phyloP scores from a whole-genome alignment of 2,329 filamentous ascomycete genomes.

The Graphilbum fragrans region DNA sequence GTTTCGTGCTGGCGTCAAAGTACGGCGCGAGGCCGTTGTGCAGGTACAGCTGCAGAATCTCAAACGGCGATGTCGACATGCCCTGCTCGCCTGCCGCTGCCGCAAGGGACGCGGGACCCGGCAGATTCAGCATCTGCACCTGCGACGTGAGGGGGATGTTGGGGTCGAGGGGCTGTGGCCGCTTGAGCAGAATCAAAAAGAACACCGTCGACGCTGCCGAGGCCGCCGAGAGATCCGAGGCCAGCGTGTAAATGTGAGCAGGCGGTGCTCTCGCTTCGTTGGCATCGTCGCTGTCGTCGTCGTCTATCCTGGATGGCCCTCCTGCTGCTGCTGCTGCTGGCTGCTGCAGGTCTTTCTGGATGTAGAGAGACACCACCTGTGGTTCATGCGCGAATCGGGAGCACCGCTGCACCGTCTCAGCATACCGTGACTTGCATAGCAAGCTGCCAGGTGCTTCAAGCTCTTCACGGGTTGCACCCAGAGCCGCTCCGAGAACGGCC shows the following conservation, averaged over 20 bases:
- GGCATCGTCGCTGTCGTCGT: slow-evolving; percentile 20
- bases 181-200: slow-evolving; percentile 83
- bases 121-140: slow-evolving; percentile 86
- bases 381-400: slow-evolving; percentile 80
- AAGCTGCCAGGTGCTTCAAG: slow-evolving; percentile 73
- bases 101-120: slow-evolving; percentile 62
- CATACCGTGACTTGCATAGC: slow-evolving; percentile 57
- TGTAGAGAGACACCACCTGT: slow-evolving; percentile 76
- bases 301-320: slow-evolving; percentile 24
- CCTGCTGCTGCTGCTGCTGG: background rate
- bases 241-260: slow-evolving; percentile 63
- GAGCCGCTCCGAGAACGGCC: slow-evolving; percentile 57
- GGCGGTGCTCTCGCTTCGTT: background rate
- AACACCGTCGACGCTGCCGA: slow-evolving; percentile 64
- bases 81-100: slow-evolving; percentile 58
- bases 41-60: slow-evolving; percentile 83
- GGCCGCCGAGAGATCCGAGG: slow-evolving; percentile 69
- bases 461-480: slow-evolving; percentile 66
- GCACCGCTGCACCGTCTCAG: slow-evolving; percentile 78
- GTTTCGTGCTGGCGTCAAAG: slow-evolving; percentile 91
- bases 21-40: slow-evolving; percentile 89
- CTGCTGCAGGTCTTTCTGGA: slow-evolving; percentile 57
- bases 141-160: slow-evolving; percentile 72
- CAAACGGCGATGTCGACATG: slow-evolving; percentile 69
- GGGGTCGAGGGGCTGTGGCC: slow-evolving; percentile 76